These are phyloP conservation scores for Yamadazyma jaroonii DNA, from an alignment of 1,139 yeast species.

Conservation along the genomic window DNA sequence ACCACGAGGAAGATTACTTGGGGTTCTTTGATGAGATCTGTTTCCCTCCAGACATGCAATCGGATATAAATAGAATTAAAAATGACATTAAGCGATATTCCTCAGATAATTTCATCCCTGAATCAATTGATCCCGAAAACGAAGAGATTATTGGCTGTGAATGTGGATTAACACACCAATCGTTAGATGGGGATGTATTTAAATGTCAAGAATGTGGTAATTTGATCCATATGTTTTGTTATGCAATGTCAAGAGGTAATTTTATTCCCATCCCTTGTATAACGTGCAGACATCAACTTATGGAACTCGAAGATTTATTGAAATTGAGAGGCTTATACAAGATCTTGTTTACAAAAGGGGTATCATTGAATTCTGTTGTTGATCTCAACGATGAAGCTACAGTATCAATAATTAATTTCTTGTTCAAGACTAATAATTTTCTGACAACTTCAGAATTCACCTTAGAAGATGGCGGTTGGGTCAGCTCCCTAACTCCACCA, in stretches of 20 bases:
- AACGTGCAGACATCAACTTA: constrained; percentile 2
- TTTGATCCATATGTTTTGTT: constrained; percentile 5
- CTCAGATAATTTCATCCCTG: background rate
- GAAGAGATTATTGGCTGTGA: constrained; percentile 5
- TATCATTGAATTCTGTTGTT: constrained; percentile 1
- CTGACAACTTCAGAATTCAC: background rate
- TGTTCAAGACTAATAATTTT: constrained; percentile 2
- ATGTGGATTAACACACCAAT: constrained; percentile 4
- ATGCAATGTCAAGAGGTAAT: background rate
- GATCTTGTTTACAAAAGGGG: background rate
- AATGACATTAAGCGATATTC: background rate
- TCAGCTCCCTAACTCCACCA: constrained; percentile 10
- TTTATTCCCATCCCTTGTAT: background rate
- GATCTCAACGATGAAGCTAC: constrained; percentile 3
- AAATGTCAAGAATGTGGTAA: constrained; percentile 4
- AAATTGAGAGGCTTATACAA: constrained; percentile 6
- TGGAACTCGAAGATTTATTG: background rate
- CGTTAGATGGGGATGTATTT: background rate
- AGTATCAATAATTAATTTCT: constrained; percentile 3
- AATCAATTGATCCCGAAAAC: background rate
- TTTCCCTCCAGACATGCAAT: no score
- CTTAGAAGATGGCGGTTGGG: background rate
- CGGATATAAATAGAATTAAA: no score
- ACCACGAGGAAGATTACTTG: background rate
- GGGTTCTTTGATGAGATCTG: no score